Evolutionary conservation across 805 yeast species (phyloP).

Genomic region (Sporopachydermia quercuum): DNA sequence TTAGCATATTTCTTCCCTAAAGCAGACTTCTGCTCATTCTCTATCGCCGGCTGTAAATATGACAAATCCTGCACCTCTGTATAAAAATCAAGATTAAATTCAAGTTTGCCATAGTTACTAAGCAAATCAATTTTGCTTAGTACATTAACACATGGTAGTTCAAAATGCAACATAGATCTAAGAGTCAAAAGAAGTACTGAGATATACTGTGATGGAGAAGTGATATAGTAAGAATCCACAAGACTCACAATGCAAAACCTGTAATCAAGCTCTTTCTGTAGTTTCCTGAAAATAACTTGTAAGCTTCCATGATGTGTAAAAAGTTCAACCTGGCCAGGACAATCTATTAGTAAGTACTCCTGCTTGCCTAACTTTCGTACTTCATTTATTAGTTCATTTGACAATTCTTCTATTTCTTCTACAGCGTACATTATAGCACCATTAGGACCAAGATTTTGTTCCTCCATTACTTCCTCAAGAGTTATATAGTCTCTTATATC

Average conservation of each 20-base stretch:
- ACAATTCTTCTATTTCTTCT: constrained; percentile 43
- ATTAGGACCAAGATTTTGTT: constrained; percentile 62
- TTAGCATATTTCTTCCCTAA: constrained; percentile 46
- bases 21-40: constrained; percentile 55
- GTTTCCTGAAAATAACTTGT: constrained; percentile 43
- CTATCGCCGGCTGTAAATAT: constrained; percentile 50
- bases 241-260: constrained; percentile 75
- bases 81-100: constrained; percentile 65
- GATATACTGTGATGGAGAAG: constrained; percentile 80
- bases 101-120: constrained; percentile 56
- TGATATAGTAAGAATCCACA: constrained; percentile 68
- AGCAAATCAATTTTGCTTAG: constrained; percentile 81
- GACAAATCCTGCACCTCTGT: constrained; percentile 82
- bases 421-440: constrained; percentile 88
- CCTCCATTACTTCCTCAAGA: constrained; percentile 65
- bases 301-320: constrained; percentile 82
- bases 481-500: constrained; percentile 70
- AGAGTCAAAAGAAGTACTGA: constrained; percentile 68
- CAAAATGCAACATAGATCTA: constrained; percentile 85
- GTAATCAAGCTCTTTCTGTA: constrained; percentile 51
- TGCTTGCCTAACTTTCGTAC: constrained; percentile 40
- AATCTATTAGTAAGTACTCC: constrained; percentile 66
- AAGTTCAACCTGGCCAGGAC: constrained; percentile 94
- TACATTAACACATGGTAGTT: constrained; percentile 86
- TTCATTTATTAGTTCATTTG: constrained; percentile 43